Conservation (phyloP, 2,329 filamentous ascomycete species). For the Neonectria punicea region DNA sequence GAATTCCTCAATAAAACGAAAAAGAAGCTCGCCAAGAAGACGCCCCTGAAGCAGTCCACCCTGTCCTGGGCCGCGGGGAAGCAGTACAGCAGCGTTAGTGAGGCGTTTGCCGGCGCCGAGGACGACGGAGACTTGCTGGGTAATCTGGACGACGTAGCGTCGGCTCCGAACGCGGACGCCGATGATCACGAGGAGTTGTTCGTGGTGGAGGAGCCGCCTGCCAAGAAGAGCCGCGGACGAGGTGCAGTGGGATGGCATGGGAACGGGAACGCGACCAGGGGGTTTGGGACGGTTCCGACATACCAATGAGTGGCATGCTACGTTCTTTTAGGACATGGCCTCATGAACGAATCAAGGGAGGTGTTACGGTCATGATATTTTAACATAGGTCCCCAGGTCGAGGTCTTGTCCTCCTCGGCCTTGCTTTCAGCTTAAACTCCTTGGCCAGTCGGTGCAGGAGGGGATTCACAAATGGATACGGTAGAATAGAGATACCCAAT, state of each 20-base stretch:
- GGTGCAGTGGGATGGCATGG: conserved; percentile 9
- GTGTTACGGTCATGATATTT: conserved; percentile 10
- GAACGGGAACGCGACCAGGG: not conserved
- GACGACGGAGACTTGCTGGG: conserved; percentile 10
- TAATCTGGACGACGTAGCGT: not conserved
- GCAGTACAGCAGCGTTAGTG: conserved; percentile 45
- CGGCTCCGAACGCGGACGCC: not conserved
- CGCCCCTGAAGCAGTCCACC: conserved; percentile 37
- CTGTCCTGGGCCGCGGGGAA: conserved; percentile 34
- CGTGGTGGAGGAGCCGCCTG: conserved; percentile 43
- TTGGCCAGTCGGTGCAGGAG: not conserved
- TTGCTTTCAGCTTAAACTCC: not conserved
- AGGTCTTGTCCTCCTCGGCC: not conserved
- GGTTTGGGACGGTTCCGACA: conserved; percentile 16
- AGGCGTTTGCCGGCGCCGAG: conserved; percentile 42
- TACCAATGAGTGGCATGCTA: conserved; percentile 18
- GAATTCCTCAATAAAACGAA: conserved; percentile 50
- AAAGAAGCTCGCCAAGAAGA: conserved; percentile 29
- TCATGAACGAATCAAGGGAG: conserved; percentile 6
- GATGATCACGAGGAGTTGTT: conserved; percentile 41
- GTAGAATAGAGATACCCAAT: conserved; percentile 36
- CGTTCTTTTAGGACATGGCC: not conserved
- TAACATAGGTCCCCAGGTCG: too few relatives aligned
- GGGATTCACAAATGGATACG: not conserved
- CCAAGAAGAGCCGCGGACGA: conserved; percentile 24